phyloP scores from a whole-genome alignment of 176 grass and related monocot species.

The Sorghum bicolor region DNA sequence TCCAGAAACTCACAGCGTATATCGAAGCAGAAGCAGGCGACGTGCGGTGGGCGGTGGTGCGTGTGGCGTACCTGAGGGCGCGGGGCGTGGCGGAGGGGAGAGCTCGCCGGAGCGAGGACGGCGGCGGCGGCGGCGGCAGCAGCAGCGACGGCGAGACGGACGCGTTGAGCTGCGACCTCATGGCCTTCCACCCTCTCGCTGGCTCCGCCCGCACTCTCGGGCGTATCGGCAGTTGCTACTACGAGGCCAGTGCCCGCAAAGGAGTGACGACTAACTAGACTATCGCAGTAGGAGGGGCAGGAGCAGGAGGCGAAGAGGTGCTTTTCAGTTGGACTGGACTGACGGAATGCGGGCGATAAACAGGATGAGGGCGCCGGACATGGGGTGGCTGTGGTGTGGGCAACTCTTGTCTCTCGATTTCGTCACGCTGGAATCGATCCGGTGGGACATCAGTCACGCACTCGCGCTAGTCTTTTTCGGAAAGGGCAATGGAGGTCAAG shows the following conservation, averaged over 20 bases:
- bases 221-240: neutral
- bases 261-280: neutral
- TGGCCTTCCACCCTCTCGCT: neutral
- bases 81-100: neutral
- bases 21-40: neutral
- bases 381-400: neutral
- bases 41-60: neutral
- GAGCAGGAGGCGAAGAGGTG: neutral
- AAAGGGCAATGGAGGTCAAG: neutral
- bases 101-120: conserved; percentile 4
- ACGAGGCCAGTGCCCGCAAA: neutral
- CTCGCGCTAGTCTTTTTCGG: no score
- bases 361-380: neutral
- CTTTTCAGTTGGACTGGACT: neutral
- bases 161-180: conserved; percentile 45
- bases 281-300: neutral
- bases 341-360: neutral
- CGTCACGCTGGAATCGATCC: neutral
- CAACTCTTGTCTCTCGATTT: neutral
- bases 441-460: no score
- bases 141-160: neutral
- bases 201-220: neutral
- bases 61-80: conserved; percentile 30
- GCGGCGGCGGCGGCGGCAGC: neutral
- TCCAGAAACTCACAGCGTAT: neutral